Percentiles rank a stretch among this genome's conserved stretches.
phyloP scores from a whole-genome alignment of 495 filamentous ascomycete genomes.

The Alectoria sarmentosa region DNA sequence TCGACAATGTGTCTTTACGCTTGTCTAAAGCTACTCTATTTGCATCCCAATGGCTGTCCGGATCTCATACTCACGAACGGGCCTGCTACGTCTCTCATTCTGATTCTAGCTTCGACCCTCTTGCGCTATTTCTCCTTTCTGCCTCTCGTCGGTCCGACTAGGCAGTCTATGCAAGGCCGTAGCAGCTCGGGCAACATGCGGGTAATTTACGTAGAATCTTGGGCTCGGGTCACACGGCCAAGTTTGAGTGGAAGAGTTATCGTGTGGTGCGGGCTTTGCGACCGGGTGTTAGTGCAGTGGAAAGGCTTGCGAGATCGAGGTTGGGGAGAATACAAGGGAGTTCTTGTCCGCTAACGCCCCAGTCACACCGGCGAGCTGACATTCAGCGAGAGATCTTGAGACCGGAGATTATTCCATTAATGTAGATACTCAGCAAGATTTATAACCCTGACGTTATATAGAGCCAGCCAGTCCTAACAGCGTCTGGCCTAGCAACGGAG shows the following conservation, averaged over 20 bases:
- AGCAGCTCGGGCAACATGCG: slow-evolving; percentile 43
- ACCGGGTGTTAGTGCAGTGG: slow-evolving; percentile 76
- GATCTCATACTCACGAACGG: slow-evolving; percentile 83
- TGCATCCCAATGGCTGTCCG: slow-evolving; percentile 40
- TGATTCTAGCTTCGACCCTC: slow-evolving; percentile 60
- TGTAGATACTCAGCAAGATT: neutral
- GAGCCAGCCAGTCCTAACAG: neutral
- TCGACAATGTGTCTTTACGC: slow-evolving; percentile 51
- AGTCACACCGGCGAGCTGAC: neutral
- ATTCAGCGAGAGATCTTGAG: neutral
- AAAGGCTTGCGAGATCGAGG: slow-evolving; percentile 41
- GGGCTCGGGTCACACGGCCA: slow-evolving; percentile 71
- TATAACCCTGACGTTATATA: neutral
- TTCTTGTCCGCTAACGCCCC: slow-evolving; percentile 14
- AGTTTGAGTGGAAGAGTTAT: slow-evolving; percentile 78
- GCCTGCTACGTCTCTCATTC: slow-evolving; percentile 76
- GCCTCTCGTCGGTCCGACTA: neutral
- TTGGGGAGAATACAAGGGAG: slow-evolving; percentile 21
- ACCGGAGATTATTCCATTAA: neutral
- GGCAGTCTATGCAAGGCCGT: neutral
- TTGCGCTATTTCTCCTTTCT: slow-evolving; percentile 52
- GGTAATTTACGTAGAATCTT: slow-evolving; percentile 83
- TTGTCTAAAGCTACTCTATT: slow-evolving; percentile 36
- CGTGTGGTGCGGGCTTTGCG: slow-evolving; percentile 45
- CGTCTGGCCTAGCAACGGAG: neutral